Evolutionary conservation across 176 grass and related monocot species (phyloP), one percentile per base, ranked within the genome.

Genomic region (Chrysopogon serrulatus): DNA sequence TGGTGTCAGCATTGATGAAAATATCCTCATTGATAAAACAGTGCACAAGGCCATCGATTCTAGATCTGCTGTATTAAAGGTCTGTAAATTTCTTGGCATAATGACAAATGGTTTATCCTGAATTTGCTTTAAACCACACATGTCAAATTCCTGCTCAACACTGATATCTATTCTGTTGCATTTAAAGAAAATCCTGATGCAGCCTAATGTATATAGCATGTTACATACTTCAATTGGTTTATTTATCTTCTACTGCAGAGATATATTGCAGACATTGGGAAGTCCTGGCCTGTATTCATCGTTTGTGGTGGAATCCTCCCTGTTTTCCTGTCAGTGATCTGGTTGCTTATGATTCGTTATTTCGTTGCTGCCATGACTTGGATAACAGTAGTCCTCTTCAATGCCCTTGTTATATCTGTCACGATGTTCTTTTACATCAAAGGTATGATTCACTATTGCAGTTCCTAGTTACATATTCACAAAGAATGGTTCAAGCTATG

Each of bases 251-350:
- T 80, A 83, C 13, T 95, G 77, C 87, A 98, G 96, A 96, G 96
- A 87, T 99, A 99, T 79, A 82, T 99, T 39, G 93, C 96, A 23
- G 96, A 99, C 84, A 94, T 96, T 65, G 93, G 96, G 41, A 99
- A 99, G 35, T 93, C 96, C 27, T 99, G 96, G 96, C 96, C 93
- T 74, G 96, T 99, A 6, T 83, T 99, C 65, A 92, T 99, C 7
- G 96, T 99, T 59, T 99, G 96, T 81, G 96, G 96, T 90, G 93
- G 89, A 93, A 92, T 99, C 15, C 79, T 99, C 67, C 96, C 96
- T 19, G 71, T 96, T 71, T 99, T 99, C 85, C 69, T 99, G 65
- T 99, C 96, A 82, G 83, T 84, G 51, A 85, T 89, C 51, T 99
- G 96, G 96, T 73, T 99, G 73, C 64, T 99, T 81, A 96, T 99